These are phyloP conservation scores for Epichloe sp. DNA, from an alignment of 2,329 filamentous ascomycete genomes.

Conservation along the genomic window DNA sequence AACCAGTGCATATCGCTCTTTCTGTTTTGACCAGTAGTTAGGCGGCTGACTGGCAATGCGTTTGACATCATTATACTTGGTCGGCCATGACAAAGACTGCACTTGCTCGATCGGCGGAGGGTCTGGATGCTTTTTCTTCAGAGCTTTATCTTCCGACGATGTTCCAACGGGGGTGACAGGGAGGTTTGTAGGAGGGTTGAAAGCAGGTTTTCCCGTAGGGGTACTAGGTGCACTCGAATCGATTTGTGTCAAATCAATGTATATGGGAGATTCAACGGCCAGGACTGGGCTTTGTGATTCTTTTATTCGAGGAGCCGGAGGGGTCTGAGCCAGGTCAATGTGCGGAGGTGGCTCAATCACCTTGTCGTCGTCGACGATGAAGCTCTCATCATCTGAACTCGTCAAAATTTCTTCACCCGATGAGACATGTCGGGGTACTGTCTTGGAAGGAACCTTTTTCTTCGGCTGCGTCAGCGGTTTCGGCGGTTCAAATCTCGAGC, in stretches of 20 bases:
- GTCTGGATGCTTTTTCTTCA: background rate
- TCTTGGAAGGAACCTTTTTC: conserved; percentile 2
- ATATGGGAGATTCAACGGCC: conserved; percentile 9
- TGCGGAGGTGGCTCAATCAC: background rate
- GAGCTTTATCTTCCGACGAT: background rate
- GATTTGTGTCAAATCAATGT: conserved; percentile 18
- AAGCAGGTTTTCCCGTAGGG: conserved; percentile 1
- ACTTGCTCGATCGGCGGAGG: background rate
- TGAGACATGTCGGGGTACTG: conserved; percentile 20
- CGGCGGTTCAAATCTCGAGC: conserved; percentile 25
- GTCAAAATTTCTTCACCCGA: conserved; percentile 29
- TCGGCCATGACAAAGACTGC: background rate
- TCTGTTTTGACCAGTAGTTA: conserved; percentile 14
- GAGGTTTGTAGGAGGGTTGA: conserved; percentile 7
- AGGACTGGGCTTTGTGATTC: conserved; percentile 4
- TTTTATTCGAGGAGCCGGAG: background rate
- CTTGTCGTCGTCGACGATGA: conserved; percentile 27
- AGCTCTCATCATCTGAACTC: conserved; percentile 35
- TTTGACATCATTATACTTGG: conserved; percentile 4
- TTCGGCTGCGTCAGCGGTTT: conserved; percentile 17
- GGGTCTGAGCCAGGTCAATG: background rate
- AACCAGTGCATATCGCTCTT: conserved; percentile 18
- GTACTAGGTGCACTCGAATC: conserved; percentile 7
- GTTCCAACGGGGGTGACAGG: background rate
- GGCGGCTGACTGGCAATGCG: conserved; percentile 10